Evolutionary conservation across 1,284 basidiomycete species (phyloP), one percentile per base, ranked within the genome.

Genomic region (Ganoderma meredithae): DNA sequence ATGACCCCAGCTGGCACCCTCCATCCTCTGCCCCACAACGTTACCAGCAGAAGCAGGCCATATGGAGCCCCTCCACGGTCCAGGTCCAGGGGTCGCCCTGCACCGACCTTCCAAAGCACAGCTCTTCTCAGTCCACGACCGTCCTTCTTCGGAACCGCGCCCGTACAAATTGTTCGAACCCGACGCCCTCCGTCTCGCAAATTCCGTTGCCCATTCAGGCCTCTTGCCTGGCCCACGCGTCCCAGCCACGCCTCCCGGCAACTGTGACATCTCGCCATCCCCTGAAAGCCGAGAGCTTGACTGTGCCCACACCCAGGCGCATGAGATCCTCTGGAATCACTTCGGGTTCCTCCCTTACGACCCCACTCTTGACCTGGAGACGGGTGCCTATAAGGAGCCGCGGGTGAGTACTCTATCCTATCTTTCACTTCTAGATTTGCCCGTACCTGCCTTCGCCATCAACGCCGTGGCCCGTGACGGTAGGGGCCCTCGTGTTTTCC

Each of bases 291-390:
- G 27, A 40, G 27, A 47, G 43, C 67, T 61, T 22, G 59, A 72
- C 64, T 33, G 61, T 22, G 65, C 62, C 41, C 52, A 33, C 22
- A 59, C 55, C 19, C 59, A 65, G 39, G 69, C 64, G 43, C 65
- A 68, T 49, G 64, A 66, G 39, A 72, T 72, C 59, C 71, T 72
- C 33, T 66, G 66, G 66, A 41, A 67, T 64, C 69, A 68, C 68
- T 72, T 72, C 67, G 71, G 71, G 60, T 71, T 72, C 69, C 67
- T 71, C 69, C 69, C 69, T n/a, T 60, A 58, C 71, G 64, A 60
- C 43, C 65, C 65, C 60, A 64, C 66, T 39, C 69, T 72, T 52
- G 67, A 68, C 67, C 65, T 65, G 49, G 65, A 70, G 64, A n/a
- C 60, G 43, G 39, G 15, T n/a, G 62, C 59, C 33, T 66, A 71